These are phyloP conservation scores for Pythium chondricola DNA, from an alignment of 352 stramenopile genomes.

Conservation along the genomic window DNA sequence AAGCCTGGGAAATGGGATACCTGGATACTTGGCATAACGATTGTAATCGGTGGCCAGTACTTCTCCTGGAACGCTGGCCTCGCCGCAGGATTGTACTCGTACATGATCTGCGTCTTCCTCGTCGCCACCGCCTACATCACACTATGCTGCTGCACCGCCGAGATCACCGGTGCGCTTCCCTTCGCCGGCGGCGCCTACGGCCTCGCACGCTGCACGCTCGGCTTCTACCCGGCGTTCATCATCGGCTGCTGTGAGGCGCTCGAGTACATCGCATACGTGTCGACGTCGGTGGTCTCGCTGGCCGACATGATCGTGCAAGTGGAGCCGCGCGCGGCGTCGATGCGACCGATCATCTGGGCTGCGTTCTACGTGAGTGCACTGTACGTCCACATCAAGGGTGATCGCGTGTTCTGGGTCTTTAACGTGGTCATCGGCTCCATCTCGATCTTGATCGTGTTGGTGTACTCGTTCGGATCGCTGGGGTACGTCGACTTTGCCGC, in stretches of 20 bases:
- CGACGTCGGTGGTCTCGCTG: conserved; percentile 1
- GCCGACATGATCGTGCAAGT: conserved; percentile 1
- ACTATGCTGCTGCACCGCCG: conserved; percentile 14
- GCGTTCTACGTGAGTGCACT: conserved; percentile 5
- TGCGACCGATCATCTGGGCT: conserved; percentile 1
- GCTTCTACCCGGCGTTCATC: conserved; percentile 22
- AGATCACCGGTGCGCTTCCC: conserved; percentile 21
- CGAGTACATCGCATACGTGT: conserved; percentile 8
- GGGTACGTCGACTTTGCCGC: conserved; percentile 2
- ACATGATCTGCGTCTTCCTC: conserved; percentile 11
- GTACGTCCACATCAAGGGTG: conserved; percentile 13
- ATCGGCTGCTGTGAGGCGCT: conserved; percentile 23
- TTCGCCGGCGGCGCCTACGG: conserved; percentile 26
- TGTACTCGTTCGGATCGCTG: conserved; percentile 7
- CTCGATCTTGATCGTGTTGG: conserved; percentile 3
- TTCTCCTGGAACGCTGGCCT: conserved; percentile 22
- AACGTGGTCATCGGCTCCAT: conserved; percentile 10
- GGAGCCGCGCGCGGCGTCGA: neutral
- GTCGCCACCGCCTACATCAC: conserved; percentile 16
- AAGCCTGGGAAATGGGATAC: conserved; percentile 12
- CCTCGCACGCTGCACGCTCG: conserved; percentile 20
- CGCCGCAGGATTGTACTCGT: conserved; percentile 11
- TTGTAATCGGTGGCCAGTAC: conserved; percentile 25
- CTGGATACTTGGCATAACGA: conserved; percentile 20
- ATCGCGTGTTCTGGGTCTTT: conserved; percentile 33